A percentile compares a stretch with the other conserved stretches of the same genome.
Conservation (phyloP, 148 eudicot species). For the Rhododendron ferrugineum region DNA sequence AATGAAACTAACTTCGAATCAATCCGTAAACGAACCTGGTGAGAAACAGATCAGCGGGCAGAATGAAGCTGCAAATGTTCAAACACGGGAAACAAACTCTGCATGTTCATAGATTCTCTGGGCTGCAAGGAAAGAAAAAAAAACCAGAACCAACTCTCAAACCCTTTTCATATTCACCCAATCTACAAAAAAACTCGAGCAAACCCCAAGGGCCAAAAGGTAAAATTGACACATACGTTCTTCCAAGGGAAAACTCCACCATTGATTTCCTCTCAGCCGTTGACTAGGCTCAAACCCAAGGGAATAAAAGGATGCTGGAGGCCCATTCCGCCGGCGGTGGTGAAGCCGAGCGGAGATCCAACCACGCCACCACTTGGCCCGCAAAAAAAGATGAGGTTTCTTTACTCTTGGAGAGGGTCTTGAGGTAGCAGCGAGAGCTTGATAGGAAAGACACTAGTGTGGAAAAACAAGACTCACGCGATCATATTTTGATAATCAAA, state of each 20-base stretch:
- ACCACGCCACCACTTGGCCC: background rate
- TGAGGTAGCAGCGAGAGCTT: background rate
- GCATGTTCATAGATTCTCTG: constrained; percentile 28
- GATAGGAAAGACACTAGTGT: background rate
- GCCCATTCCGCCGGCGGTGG: background rate
- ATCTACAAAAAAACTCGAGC: background rate
- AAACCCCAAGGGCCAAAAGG: constrained; percentile 3
- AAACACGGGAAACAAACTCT: constrained; percentile 31
- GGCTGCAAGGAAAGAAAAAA: constrained; percentile 28
- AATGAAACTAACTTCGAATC: background rate
- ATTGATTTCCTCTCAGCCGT: constrained; percentile 20
- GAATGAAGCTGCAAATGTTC: constrained; percentile 32
- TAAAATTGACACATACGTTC: constrained; percentile 12
- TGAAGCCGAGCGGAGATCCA: background rate
- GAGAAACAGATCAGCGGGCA: no score
- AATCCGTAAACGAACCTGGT: no score
- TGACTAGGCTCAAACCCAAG: constrained; percentile 27
- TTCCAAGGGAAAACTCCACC: constrained; percentile 12
- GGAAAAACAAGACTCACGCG: background rate
- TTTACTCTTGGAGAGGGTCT: background rate
- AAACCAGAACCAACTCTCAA: background rate
- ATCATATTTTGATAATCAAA: background rate
- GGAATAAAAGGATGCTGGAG: constrained; percentile 24
- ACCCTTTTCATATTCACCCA: background rate
- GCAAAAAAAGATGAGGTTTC: background rate